Percentiles rank a stretch among this genome's conserved stretches.
Conservation (phyloP, 176 grass and related monocot species). For the Chrysopogon serrulatus region DNA sequence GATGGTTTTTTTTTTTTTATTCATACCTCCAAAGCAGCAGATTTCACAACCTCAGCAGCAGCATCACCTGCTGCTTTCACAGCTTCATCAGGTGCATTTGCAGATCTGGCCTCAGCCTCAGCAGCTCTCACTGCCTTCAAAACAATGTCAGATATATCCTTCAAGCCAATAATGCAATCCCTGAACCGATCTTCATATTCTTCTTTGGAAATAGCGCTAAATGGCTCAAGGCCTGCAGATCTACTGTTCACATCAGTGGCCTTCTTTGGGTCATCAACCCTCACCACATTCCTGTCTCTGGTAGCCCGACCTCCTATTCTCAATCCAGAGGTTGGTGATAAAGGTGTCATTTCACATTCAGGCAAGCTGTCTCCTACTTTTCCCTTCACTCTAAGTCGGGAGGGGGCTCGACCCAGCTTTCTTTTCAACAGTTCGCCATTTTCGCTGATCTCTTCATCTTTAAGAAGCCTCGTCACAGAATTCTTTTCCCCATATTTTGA, state of each 20-base stretch:
- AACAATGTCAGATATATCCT: conserved; percentile 92
- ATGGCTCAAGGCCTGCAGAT: conserved; percentile 11
- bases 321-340: conserved; percentile 52
- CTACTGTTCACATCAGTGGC: conserved; percentile 35
- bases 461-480: conserved; percentile 4
- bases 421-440: conserved; percentile 43
- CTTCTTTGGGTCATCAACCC: conserved; percentile 48
- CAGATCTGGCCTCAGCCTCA: conserved; percentile 76
- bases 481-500: conserved; percentile 28
- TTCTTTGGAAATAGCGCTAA: conserved; percentile 35
- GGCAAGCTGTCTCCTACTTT: conserved; percentile 53
- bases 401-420: conserved; percentile 31
- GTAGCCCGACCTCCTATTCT: conserved; percentile 34
- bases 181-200: conserved; percentile 74
- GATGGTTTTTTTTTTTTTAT: not conserved
- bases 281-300: conserved; percentile 39
- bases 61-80: conserved; percentile 97
- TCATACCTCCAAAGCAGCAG: conserved; percentile 82
- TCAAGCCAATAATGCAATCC: conserved; percentile 90
- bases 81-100: conserved; percentile 79
- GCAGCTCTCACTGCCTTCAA: conserved; percentile 87
- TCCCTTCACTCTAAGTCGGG: conserved; percentile 56
- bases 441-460: conserved; percentile 43
- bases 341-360: conserved; percentile 49
- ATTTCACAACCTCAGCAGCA: conserved; percentile 93